Evolutionary conservation across 192 early-diverging fungal species (phyloP).

Genomic region (Thamnidium elegans): DNA sequence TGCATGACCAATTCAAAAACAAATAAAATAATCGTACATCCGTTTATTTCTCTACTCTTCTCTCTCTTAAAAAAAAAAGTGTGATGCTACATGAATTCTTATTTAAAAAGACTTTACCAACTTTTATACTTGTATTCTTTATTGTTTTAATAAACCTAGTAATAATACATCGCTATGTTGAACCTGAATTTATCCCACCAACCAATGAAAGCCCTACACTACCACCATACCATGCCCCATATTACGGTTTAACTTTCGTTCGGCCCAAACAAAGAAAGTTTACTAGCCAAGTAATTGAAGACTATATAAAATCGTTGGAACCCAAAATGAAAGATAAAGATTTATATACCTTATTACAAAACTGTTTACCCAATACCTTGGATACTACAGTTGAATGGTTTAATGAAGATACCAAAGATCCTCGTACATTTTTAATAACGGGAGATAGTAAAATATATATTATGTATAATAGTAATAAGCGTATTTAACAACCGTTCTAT

Average conservation of each 20-base stretch:
- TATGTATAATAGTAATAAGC: background rate
- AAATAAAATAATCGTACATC: too few species aligned
- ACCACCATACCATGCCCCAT: slow-evolving; percentile 10
- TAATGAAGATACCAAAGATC: slow-evolving; percentile 17
- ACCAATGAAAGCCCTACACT: too few species aligned
- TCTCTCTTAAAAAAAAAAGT: too few species aligned
- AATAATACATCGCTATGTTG: too few species aligned
- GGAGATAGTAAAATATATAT: slow-evolving; percentile 55
- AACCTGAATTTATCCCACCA: too few species aligned
- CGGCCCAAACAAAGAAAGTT: slow-evolving; percentile 49
- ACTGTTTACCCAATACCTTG: slow-evolving; percentile 65
- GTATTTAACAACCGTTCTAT: background rate
- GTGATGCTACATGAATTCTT: too few species aligned
- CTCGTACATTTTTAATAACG: slow-evolving; percentile 65
- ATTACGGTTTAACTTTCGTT: slow-evolving; percentile 6
- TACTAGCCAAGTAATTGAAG: slow-evolving; percentile 44
- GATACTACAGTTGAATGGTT: slow-evolving; percentile 69
- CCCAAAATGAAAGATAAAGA: slow-evolving; percentile 47
- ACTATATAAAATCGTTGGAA: slow-evolving; percentile 34
- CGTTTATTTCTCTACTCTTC: too few species aligned
- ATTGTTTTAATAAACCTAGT: too few species aligned
- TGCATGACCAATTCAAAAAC: too few species aligned
- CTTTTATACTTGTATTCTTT: too few species aligned
- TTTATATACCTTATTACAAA: slow-evolving; percentile 53
- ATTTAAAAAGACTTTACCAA: too few species aligned